These are phyloP conservation scores for Solanum dulcamara DNA, from an alignment of 257 asterid genomes.

Conservation along the genomic window DNA sequence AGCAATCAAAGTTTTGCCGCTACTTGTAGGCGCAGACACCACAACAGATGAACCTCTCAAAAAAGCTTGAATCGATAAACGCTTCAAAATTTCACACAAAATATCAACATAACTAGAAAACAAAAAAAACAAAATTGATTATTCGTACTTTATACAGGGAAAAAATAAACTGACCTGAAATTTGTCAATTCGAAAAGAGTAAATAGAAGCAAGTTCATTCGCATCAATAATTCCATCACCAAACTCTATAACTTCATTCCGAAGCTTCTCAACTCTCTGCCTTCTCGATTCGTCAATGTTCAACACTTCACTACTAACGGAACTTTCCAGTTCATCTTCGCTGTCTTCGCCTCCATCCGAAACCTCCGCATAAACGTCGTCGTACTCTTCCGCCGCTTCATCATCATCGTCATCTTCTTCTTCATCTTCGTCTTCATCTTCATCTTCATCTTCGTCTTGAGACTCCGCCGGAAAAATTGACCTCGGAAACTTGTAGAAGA, in stretches of 20 bases:
- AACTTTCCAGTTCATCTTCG: constrained; percentile 31
- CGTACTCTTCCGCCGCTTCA: constrained; percentile 63
- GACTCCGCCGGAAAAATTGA: constrained; percentile 37
- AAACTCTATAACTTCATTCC: constrained; percentile 73
- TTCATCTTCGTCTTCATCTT: constrained; percentile 34
- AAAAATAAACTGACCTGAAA: constrained; percentile 29
- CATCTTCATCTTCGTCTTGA: constrained; percentile 33
- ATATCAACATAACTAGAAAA: background rate
- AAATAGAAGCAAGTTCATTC: constrained; percentile 80
- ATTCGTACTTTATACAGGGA: background rate
- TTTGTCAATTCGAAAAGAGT: constrained; percentile 80
- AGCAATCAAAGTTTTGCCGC: constrained; percentile 99
- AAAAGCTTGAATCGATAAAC: constrained; percentile 73
- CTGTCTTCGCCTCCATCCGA: constrained; percentile 25
- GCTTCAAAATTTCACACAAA: constrained; percentile 17
- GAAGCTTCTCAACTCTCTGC: constrained; percentile 88
- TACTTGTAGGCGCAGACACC: constrained; percentile 99
- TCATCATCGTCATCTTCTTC: constrained; percentile 20
- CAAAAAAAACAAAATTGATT: background rate
- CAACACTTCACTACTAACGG: constrained; percentile 20
- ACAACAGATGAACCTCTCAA: constrained; percentile 91
- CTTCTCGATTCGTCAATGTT: constrained; percentile 70
- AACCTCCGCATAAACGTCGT: constrained; percentile 29
- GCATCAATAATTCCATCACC: constrained; percentile 77
- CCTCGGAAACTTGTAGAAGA: constrained; percentile 25